Conservation (phyloP, 371 early-diverging fungal genomes). For the Circinella umbellata region DNA sequence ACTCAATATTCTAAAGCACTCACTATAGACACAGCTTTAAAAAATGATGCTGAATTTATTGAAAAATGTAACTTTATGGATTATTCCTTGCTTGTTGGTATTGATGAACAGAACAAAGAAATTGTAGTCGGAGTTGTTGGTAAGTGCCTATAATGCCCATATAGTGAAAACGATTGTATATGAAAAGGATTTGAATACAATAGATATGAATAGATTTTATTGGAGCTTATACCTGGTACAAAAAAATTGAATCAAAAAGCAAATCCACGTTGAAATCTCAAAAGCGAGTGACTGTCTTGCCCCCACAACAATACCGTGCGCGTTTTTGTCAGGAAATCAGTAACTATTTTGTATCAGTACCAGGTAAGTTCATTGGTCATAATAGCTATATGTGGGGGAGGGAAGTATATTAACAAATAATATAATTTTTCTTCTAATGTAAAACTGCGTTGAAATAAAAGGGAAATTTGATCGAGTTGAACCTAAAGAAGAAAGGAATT, state of each 20-base stretch:
- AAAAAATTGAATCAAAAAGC: constrained; percentile 89
- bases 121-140: constrained; percentile 90
- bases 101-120: constrained; percentile 79
- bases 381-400: no score
- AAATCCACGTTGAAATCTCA: constrained; percentile 81
- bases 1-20: constrained; percentile 80
- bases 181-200: background rate
- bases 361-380: constrained; percentile 42
- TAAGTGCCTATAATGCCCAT: constrained; percentile 20
- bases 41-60: constrained; percentile 87
- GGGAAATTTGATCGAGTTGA: constrained; percentile 34
- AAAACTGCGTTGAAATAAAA: background rate
- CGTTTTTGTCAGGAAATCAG: constrained; percentile 88
- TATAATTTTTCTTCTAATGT: background rate
- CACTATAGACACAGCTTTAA: constrained; percentile 68
- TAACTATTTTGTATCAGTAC: constrained; percentile 79
- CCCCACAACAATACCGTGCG: constrained; percentile 87
- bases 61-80: constrained; percentile 91
- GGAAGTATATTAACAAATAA: no score
- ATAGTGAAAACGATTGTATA: background rate
- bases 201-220: constrained; percentile 75
- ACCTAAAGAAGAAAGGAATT: constrained; percentile 5
- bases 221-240: constrained; percentile 95
- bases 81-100: constrained; percentile 89
- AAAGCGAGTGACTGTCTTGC: constrained; percentile 88